phyloP scores from a whole-genome alignment of 345 rosid species.

The Acer negundo region DNA sequence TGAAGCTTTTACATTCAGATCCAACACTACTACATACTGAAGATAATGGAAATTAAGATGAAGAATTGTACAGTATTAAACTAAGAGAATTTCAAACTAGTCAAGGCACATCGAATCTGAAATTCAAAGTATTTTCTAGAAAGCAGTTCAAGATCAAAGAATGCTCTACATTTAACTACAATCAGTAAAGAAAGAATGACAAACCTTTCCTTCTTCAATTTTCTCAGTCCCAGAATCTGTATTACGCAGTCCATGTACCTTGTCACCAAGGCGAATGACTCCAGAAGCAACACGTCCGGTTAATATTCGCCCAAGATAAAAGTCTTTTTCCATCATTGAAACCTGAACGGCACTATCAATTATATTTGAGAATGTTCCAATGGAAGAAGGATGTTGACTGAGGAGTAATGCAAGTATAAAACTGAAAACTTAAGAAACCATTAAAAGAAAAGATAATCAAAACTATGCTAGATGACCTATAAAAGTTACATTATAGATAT shows the following conservation, averaged over 20 bases:
- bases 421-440: background rate
- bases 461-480: background rate
- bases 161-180: slow-evolving; percentile 8
- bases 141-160: background rate
- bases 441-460: background rate
- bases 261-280: slow-evolving; percentile 75
- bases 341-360: slow-evolving; percentile 52
- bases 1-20: slow-evolving; percentile 2
- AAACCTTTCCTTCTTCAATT: slow-evolving; percentile 97
- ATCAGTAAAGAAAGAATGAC: slow-evolving; percentile 14
- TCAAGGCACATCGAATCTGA: background rate
- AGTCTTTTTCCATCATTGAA: slow-evolving; percentile 97
- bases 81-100: background rate
- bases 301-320: slow-evolving; percentile 88
- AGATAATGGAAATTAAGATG: background rate
- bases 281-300: slow-evolving; percentile 90
- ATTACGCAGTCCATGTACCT: slow-evolving; percentile 70
- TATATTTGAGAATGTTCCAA: slow-evolving; percentile 15
- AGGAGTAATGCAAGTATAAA: background rate
- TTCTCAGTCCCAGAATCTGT: slow-evolving; percentile 69
- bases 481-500: background rate
- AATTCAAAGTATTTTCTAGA: slow-evolving; percentile 2
- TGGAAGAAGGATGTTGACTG: background rate
- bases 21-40: background rate
- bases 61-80: background rate